These are phyloP conservation scores for Yamadazyma diddensiae DNA, from an alignment of 1,139 yeast genomes.

Conservation along the genomic window DNA sequence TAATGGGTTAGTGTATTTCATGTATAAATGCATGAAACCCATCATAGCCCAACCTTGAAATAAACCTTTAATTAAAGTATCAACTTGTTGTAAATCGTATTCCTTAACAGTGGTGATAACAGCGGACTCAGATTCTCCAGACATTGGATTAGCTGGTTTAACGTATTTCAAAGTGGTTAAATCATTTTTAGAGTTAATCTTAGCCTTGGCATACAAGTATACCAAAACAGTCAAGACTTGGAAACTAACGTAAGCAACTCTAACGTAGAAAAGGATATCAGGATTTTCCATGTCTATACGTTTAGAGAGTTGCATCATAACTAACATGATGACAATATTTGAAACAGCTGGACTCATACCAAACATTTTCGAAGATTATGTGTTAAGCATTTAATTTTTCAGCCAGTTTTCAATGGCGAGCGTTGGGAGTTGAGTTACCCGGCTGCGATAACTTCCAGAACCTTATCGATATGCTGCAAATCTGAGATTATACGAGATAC, in stretches of 20 bases:
- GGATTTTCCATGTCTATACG: constrained; percentile 89
- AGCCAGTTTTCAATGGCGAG: constrained; percentile 2
- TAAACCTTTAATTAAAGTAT: constrained; percentile 73
- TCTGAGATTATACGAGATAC: too few relatives aligned
- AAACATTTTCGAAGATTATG: constrained; percentile 14
- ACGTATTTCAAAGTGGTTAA: constrained; percentile 89
- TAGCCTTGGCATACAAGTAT: constrained; percentile 60
- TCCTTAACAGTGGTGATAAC: constrained; percentile 91
- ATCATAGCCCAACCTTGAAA: constrained; percentile 94
- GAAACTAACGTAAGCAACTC: constrained; percentile 68
- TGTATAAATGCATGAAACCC: constrained; percentile 97
- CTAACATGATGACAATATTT: constrained; percentile 87
- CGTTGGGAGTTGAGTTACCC: constrained; percentile 6
- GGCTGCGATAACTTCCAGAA: constrained; percentile 5
- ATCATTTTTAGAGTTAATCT: constrained; percentile 77
- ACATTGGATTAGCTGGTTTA: constrained; percentile 78
- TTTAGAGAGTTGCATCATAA: constrained; percentile 96
- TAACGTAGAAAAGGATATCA: constrained; percentile 66
- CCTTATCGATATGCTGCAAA: background rate
- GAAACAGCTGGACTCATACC: constrained; percentile 82
- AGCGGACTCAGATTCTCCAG: constrained; percentile 72
- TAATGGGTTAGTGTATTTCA: constrained; percentile 97
- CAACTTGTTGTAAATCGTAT: constrained; percentile 86
- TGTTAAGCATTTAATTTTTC: background rate
- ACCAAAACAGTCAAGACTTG: constrained; percentile 63